Conservation (phyloP, 768 basidiomycete genomes). For the Tricholoma saponaceum region DNA sequence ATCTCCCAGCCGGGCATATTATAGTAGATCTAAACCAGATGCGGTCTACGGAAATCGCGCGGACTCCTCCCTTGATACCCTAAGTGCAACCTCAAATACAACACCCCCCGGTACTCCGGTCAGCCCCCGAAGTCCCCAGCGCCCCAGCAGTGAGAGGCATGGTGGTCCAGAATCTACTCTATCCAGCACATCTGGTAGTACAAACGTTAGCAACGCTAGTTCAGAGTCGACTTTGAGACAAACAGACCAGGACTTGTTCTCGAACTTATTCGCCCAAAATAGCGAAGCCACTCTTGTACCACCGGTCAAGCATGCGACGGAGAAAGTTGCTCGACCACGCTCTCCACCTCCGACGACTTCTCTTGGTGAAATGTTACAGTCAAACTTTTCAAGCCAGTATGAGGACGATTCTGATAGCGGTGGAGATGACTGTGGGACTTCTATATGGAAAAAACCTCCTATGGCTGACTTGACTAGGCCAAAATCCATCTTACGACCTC, state of each 20-base stretch:
- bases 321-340: neutral
- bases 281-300: slow-evolving; percentile 23
- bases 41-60: slow-evolving; percentile 27
- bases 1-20: slow-evolving; percentile 32
- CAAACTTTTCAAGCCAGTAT: slow-evolving; percentile 13
- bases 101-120: slow-evolving; percentile 63
- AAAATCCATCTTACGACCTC: slow-evolving; percentile 34
- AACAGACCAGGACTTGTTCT: slow-evolving; percentile 26
- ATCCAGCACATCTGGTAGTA: slow-evolving; percentile 20
- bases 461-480: slow-evolving; percentile 22
- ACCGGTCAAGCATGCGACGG: slow-evolving; percentile 3
- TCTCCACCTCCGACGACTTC: slow-evolving; percentile 21
- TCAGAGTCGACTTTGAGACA: slow-evolving; percentile 27
- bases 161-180: slow-evolving; percentile 20
- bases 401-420: slow-evolving; percentile 50
- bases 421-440: slow-evolving; percentile 36
- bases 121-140: slow-evolving; percentile 44
- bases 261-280: slow-evolving; percentile 15
- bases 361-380: slow-evolving; percentile 12
- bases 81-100: slow-evolving; percentile 34
- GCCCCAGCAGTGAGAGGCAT: slow-evolving; percentile 29
- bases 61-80: slow-evolving; percentile 31
- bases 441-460: slow-evolving; percentile 41
- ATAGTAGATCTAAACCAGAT: slow-evolving; percentile 27
- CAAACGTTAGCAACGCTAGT: slow-evolving; percentile 11